A percentile compares a stretch with the other conserved stretches of the same genome.
Conservation (phyloP, 192 early-diverging fungal species). For the Kickxella alabastrina region DNA sequence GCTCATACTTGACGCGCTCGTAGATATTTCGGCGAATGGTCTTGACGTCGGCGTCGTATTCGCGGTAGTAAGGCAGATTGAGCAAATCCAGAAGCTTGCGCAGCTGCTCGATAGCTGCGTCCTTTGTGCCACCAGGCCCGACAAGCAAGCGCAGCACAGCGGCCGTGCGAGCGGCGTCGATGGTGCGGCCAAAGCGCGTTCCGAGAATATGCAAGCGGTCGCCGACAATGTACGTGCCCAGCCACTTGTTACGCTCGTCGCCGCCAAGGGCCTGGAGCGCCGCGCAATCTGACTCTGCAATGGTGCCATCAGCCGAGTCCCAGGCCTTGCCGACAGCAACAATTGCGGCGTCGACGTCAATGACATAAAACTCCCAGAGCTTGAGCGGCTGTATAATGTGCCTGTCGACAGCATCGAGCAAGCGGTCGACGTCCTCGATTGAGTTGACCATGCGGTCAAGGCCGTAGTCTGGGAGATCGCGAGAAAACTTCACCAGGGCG, state of each 20-base stretch:
- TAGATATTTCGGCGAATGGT: conserved; percentile 69
- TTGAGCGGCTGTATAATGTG: conserved; percentile 58
- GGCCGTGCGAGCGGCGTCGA: conserved; percentile 25
- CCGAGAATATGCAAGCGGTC: conserved; percentile 47
- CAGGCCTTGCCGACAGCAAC: conserved; percentile 48
- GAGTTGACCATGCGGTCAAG: conserved; percentile 57
- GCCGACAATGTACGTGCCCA: conserved; percentile 48
- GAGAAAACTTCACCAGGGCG: conserved; percentile 71
- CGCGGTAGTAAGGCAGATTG: conserved; percentile 82
- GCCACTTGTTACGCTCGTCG: conserved; percentile 29
- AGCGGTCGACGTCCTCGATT: conserved; percentile 60
- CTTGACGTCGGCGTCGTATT: conserved; percentile 74
- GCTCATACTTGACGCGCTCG: conserved; percentile 77
- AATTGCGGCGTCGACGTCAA: conserved; percentile 58
- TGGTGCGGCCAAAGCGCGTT: conserved; percentile 31
- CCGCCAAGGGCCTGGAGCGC: conserved; percentile 10
- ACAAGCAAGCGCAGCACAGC: conserved; percentile 31
- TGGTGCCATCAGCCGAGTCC: not conserved
- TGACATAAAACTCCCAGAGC: conserved; percentile 88
- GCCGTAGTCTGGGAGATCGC: conserved; percentile 52
- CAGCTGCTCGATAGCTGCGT: conserved; percentile 48
- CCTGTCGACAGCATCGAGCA: conserved; percentile 58
- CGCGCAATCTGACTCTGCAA: conserved; percentile 3
- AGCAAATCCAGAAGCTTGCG: conserved; percentile 74
- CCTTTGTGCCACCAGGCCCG: conserved; percentile 11